Base-by-base conservation (phyloP, 2,329 filamentous ascomycete genomes). In the Aspergillus ochraceus region DNA sequence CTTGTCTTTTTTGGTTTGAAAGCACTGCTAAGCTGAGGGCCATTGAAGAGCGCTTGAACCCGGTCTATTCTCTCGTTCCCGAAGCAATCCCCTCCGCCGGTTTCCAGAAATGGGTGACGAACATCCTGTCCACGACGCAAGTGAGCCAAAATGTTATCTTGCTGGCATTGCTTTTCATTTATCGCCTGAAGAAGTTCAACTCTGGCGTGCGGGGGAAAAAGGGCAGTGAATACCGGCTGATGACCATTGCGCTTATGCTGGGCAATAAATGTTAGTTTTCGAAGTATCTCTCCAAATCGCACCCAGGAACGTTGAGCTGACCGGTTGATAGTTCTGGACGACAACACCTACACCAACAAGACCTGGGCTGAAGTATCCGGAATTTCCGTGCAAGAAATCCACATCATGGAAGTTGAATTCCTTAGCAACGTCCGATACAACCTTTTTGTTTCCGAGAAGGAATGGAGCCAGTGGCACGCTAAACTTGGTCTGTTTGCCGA, bases 371-470 rank as follows among this genome's bases (percentile, higher is more conserved):
- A 99, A 70, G 95, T 99, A 11, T 98, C 95, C 0, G 90, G 91
- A 49, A 97, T 99, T 62, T 88, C 91, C 1, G 94, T 98, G 12
- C 88, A 90, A 61, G 95, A 99, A 76, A 97, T 99, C 54, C 95
- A 99, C 74, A 90, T 97, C 49, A 99, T 99, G 95, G 95, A 99
- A 75, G 95, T 99, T n/a, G 95, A 99, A 75, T 99, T 99, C 70
- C 81, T 99, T 64, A 97, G 94, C 81, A 98, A 98, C 76, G 96
- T 99, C 89, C 88, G 94, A 70, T 99, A 98, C 77, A 92, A 91
- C 68, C 81, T 99, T 8, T 88, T 94, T 72, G 92, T 91, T 3
- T 96, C 93, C 3, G 88, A 92, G 71, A 84, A 87, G 55, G 86
- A 97, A 73, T 99, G 95, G 95, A 84, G 87, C 52, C 84, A 88